phyloP scores from a whole-genome alignment of 441 rosid species.

The Populus trichocarpa region DNA sequence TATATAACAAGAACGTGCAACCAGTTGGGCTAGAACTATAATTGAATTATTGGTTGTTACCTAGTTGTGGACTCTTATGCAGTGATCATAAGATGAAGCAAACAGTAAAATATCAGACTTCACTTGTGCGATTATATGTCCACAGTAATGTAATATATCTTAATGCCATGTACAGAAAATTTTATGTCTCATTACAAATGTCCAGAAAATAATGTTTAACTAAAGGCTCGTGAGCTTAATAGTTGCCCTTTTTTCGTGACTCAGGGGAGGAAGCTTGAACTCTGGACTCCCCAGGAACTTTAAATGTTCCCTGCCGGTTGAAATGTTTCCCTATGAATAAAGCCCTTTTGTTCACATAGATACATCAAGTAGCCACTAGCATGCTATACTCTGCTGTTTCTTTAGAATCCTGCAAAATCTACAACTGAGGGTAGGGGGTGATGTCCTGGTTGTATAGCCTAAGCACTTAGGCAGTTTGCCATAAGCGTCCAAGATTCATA shows the following conservation, averaged over 20 bases:
- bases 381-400: neutral
- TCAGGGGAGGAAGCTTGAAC: neutral
- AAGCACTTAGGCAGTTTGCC: neutral
- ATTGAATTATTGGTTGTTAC: neutral
- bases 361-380: neutral
- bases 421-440: neutral
- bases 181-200: neutral
- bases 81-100: neutral
- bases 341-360: neutral
- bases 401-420: neutral
- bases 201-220: neutral
- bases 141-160: neutral
- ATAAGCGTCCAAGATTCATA: neutral
- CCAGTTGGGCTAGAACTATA: neutral
- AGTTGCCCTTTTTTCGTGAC: neutral
- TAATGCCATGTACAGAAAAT: too few species aligned
- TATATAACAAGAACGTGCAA: neutral
- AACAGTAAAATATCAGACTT: neutral
- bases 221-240: neutral
- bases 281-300: neutral
- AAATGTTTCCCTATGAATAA: neutral
- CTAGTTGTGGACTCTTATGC: neutral
- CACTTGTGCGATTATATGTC: neutral
- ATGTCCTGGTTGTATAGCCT: neutral
- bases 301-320: neutral